Base-by-base conservation (phyloP, 164 flowering plant genomes). In the Kalanchoe fedtschenkoi region DNA sequence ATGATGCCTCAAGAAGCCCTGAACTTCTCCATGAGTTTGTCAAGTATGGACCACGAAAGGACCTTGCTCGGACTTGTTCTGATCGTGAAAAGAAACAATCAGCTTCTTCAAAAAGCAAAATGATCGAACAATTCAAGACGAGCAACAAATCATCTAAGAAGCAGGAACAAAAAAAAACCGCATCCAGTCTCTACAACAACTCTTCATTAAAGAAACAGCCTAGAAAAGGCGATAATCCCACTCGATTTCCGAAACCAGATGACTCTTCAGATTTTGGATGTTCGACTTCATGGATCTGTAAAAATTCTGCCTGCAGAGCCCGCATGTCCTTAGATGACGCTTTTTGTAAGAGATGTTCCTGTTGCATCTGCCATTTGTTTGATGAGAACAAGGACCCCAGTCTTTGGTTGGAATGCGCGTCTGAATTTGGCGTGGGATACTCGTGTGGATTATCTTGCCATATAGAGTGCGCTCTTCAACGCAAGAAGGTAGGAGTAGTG, bases 351-450 rank as follows among this genome's bases (percentile, higher is more conserved):
- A 86, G 97, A 76, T 95, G 99, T 70, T 95, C 99, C 37, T 95
- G 99, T 72, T 91, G 96, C 76, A 89, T 95, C 19, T 95, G 99
- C 73, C 99, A 95, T 74, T 68, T 71, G 65, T 95, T 87, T 79
- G 99, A 95, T 75, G 96, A 95, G 75, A 91, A 95, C 68, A 95
- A 91, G 74, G 99, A 95, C 71, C 97, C 99, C 21, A 91, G 99
- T 69, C 97, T 91, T 68, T 95, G 99, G 99, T 72, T 95, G 77
- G 93, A 85, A 56, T 95, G 99, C 66, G 38, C 85, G 47, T 81
- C 96, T 53, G 96, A 91, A 32, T 74, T 81, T 67, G 79, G 71
- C 29, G 70, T 71, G 34, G 79, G 65, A 51, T 89, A 89, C 35
- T 82, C 82, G 22, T 95, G 99, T 83, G 97, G 96, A 22, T 69